These are phyloP conservation scores for Passalora sequoiae DNA, from an alignment of 2,329 filamentous ascomycete genomes.

Conservation along the genomic window DNA sequence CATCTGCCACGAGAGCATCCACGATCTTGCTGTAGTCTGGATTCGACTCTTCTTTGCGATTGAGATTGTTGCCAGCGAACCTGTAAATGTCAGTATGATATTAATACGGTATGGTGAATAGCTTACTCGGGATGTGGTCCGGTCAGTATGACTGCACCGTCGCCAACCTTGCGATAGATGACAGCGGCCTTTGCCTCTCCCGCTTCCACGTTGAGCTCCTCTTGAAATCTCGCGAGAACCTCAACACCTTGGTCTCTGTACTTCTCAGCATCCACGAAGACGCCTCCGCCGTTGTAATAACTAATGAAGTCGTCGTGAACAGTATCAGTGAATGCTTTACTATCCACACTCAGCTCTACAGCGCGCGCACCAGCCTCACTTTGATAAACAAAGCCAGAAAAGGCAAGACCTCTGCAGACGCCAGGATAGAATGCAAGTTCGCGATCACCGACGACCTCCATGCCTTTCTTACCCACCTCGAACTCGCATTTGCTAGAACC, in stretches of 20 bases:
- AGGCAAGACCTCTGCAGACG: slow-evolving; percentile 77
- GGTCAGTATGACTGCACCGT: slow-evolving; percentile 73
- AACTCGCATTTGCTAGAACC: slow-evolving; percentile 79
- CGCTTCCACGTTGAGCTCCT: slow-evolving; percentile 68
- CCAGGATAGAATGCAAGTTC: slow-evolving; percentile 89
- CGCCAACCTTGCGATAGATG: slow-evolving; percentile 75
- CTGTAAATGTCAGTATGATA: slow-evolving; percentile 42
- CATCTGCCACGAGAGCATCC: slow-evolving; percentile 60
- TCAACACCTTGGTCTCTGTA: slow-evolving; percentile 63
- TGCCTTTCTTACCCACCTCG: slow-evolving; percentile 71
- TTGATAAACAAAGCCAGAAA: slow-evolving; percentile 82
- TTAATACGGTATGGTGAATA: slow-evolving; percentile 10
- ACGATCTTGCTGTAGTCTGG: slow-evolving; percentile 68
- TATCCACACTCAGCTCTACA: slow-evolving; percentile 60
- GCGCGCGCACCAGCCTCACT: slow-evolving; percentile 80
- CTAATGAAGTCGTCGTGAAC: slow-evolving; percentile 61
- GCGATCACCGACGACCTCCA: slow-evolving; percentile 80
- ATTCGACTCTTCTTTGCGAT: slow-evolving; percentile 55
- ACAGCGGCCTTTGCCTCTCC: slow-evolving; percentile 71
- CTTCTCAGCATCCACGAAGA: slow-evolving; percentile 75
- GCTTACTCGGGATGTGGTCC: slow-evolving; percentile 90
- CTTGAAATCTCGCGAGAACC: slow-evolving; percentile 73
- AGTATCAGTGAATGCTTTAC: slow-evolving; percentile 51
- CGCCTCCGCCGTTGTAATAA: slow-evolving; percentile 92
- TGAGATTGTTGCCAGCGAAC: slow-evolving; percentile 75